These are phyloP conservation scores for Colletotrichum phormii DNA, from an alignment of 2,329 filamentous ascomycete genomes.

Conservation along the genomic window DNA sequence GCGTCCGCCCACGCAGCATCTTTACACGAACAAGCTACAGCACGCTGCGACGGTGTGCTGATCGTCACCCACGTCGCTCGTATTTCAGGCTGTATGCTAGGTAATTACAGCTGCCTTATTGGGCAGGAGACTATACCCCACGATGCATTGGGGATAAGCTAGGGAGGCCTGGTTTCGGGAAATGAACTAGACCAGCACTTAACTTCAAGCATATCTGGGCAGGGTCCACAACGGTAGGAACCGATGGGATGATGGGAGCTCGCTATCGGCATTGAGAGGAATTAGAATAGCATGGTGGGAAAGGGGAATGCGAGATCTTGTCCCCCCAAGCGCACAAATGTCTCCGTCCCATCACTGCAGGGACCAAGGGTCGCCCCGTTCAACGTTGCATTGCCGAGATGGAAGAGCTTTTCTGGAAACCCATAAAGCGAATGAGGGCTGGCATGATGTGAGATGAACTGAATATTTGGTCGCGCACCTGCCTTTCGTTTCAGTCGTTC, in stretches of 20 bases:
- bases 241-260: background rate
- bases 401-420: background rate
- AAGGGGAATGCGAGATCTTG: slow-evolving; percentile 20
- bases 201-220: slow-evolving; percentile 24
- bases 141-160: slow-evolving; percentile 4
- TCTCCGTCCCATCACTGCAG: slow-evolving; percentile 10
- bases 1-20: background rate
- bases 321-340: background rate
- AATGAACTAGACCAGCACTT: slow-evolving; percentile 22
- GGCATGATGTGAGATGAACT: background rate
- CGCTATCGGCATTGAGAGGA: background rate
- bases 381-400: slow-evolving; percentile 14
- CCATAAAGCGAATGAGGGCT: background rate
- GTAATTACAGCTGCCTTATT: slow-evolving; percentile 32
- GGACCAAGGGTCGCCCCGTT: slow-evolving; percentile 20
- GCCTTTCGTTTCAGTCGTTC: background rate
- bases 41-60: slow-evolving; percentile 15
- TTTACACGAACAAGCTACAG: background rate
- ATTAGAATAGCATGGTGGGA: slow-evolving; percentile 5
- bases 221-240: slow-evolving; percentile 12
- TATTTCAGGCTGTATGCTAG: slow-evolving; percentile 9
- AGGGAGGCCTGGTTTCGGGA: slow-evolving; percentile 26
- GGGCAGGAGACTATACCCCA: slow-evolving; percentile 17
- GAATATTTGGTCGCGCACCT: background rate
- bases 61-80: slow-evolving; percentile 9